These are phyloP conservation scores for Hygrocybe coccinea DNA, from an alignment of 768 basidiomycete species.

Conservation along the genomic window DNA sequence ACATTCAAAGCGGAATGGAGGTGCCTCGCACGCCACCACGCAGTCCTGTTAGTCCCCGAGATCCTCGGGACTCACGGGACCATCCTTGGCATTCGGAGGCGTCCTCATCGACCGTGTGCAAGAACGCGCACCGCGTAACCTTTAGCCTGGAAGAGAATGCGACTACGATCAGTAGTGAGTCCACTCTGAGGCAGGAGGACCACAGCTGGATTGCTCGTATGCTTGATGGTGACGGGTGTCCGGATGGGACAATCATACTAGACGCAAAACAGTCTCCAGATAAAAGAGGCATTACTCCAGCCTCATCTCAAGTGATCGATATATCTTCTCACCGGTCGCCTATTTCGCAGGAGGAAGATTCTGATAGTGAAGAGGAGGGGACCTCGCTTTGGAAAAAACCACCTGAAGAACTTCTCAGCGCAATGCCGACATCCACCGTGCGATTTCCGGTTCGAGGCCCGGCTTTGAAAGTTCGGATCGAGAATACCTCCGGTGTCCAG, in stretches of 20 bases:
- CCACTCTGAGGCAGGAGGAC: constrained; percentile 31
- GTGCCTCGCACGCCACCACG: constrained; percentile 50
- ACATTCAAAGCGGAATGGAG: constrained; percentile 39
- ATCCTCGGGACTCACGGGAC: constrained; percentile 38
- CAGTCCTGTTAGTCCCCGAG: constrained; percentile 55
- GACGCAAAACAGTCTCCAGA: constrained; percentile 2
- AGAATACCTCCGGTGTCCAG: constrained; percentile 17
- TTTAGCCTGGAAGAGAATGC: constrained; percentile 14
- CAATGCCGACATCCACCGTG: constrained; percentile 25
- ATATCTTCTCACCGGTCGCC: background rate
- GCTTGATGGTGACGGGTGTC: constrained; percentile 13
- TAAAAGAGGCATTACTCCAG: constrained; percentile 1
- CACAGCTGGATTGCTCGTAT: constrained; percentile 23
- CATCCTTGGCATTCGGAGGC: constrained; percentile 20
- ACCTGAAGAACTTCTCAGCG: constrained; percentile 27
- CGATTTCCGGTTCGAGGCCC: constrained; percentile 41
- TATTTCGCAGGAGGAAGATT: constrained; percentile 39
- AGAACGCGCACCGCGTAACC: background rate
- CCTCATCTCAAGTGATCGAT: background rate
- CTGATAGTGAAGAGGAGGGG: constrained; percentile 44
- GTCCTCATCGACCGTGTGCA: constrained; percentile 21
- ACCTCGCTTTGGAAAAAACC: constrained; percentile 42
- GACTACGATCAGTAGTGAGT: constrained; percentile 18
- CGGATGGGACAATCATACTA: constrained; percentile 25
- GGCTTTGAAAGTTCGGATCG: constrained; percentile 43